A percentile compares a stretch with the other conserved stretches of the same genome.
Conservation (phyloP, 2,329 filamentous ascomycete genomes). For the Colletotrichum lini region DNA sequence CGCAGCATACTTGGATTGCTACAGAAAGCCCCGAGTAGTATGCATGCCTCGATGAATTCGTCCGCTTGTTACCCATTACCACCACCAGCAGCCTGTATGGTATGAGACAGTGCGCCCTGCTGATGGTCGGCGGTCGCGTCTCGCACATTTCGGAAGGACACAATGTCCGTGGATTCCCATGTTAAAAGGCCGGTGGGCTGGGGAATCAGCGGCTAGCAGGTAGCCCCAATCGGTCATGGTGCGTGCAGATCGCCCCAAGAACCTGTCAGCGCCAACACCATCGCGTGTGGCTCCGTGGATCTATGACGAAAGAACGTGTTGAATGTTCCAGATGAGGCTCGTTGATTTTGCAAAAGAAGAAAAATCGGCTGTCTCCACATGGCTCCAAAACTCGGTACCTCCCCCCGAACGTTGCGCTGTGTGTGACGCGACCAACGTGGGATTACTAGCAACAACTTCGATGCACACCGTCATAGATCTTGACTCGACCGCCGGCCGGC, state of each 20-base stretch:
- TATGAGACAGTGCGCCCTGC: too few relatives aligned
- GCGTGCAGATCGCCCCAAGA: slow-evolving; percentile 12
- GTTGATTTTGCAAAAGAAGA: background rate
- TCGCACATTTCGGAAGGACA: slow-evolving; percentile 35
- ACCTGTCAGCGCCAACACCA: slow-evolving; percentile 18
- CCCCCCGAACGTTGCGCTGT: background rate
- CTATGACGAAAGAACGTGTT: slow-evolving; percentile 39
- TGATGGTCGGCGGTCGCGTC: background rate
- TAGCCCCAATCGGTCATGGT: slow-evolving; percentile 25
- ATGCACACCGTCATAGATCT: slow-evolving; percentile 38
- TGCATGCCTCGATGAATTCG: slow-evolving; percentile 24
- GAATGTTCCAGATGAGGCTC: slow-evolving; percentile 22
- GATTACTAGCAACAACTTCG: background rate
- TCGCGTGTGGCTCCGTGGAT: slow-evolving; percentile 21
- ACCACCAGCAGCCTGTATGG: too few relatives aligned
- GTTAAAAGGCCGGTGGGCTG: background rate
- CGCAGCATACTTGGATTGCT: background rate
- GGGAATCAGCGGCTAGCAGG: slow-evolving; percentile 2
- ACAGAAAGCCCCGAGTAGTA: background rate
- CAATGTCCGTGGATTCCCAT: slow-evolving; percentile 27
- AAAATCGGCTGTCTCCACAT: slow-evolving; percentile 12
- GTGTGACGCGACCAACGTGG: slow-evolving; percentile 32
- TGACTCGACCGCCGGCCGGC: slow-evolving; percentile 1
- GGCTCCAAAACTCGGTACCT: background rate
- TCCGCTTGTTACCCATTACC: too few relatives aligned